These are phyloP conservation scores for Petunia axillaris DNA, from an alignment of 257 asterid species.

Conservation along the genomic window DNA sequence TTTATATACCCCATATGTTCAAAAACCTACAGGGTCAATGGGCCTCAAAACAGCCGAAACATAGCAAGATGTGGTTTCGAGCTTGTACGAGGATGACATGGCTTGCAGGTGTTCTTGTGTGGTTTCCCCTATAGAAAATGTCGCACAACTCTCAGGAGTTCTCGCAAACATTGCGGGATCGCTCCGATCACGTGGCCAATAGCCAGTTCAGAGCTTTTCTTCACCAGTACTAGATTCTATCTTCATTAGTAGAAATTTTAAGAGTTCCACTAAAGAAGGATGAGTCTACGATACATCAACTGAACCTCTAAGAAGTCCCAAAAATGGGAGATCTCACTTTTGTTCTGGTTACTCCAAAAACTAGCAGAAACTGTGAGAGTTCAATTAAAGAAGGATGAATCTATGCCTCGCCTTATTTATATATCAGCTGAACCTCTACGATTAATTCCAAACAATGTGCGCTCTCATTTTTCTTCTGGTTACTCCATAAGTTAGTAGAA, in stretches of 20 bases:
- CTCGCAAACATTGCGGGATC: too few relatives aligned
- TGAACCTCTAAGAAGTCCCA: background rate
- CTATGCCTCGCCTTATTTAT: slow-evolving; percentile 10
- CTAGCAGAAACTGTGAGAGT: background rate
- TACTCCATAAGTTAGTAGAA: background rate
- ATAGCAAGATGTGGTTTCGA: too few relatives aligned
- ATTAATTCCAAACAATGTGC: background rate
- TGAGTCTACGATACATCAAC: background rate
- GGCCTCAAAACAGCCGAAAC: too few relatives aligned
- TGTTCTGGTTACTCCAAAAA: background rate
- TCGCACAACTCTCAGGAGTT: too few relatives aligned
- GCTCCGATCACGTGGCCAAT: too few relatives aligned
- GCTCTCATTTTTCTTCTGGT: background rate
- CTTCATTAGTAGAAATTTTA: background rate
- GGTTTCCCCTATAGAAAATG: too few relatives aligned
- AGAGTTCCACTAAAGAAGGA: background rate
- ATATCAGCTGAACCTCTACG: background rate
- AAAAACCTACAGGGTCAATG: too few relatives aligned
- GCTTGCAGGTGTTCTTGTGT: too few relatives aligned
- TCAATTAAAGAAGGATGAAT: background rate
- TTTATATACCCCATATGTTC: too few relatives aligned
- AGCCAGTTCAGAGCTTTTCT: too few relatives aligned
- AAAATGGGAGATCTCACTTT: background rate
- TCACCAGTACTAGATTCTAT: background rate
- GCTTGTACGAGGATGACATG: too few relatives aligned